Conservation (phyloP, 345 rosid genomes). For the Arabidopsis thaliana region TAIR10.1 NC_003074.8:6278001-6278500, state of each 20-base stretch:
- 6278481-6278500: slow-evolving; percentile 59
- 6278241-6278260: slow-evolving; percentile 19
- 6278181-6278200: slow-evolving; percentile 19
- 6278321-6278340: slow-evolving; percentile 70
- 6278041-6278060: slow-evolving; percentile 91
- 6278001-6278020: slow-evolving; percentile 94
- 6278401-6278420: slow-evolving; percentile 86
- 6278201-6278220: slow-evolving; percentile 19
- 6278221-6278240: slow-evolving; percentile 29
- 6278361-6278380: slow-evolving; percentile 93
- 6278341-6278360: slow-evolving; percentile 99
- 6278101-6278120: slow-evolving; percentile 57
- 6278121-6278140: slow-evolving; percentile 58
- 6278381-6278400: slow-evolving; percentile 89
- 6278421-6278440: slow-evolving; percentile 91
- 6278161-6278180: slow-evolving; percentile 14
- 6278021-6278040: slow-evolving; percentile 96
- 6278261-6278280: slow-evolving; percentile 37
- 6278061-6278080: slow-evolving; percentile 92
- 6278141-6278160: slow-evolving; percentile 28
- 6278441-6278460: slow-evolving; percentile 82
- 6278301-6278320: slow-evolving; percentile 58
- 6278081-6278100: slow-evolving; percentile 60
- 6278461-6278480: slow-evolving; percentile 73
- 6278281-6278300: slow-evolving; percentile 46